A percentile compares a stretch with the other conserved stretches of the same genome.
Evolutionary conservation across 176 grass and related monocot genomes (phyloP).

Genomic region (Melocanna baccifera): DNA sequence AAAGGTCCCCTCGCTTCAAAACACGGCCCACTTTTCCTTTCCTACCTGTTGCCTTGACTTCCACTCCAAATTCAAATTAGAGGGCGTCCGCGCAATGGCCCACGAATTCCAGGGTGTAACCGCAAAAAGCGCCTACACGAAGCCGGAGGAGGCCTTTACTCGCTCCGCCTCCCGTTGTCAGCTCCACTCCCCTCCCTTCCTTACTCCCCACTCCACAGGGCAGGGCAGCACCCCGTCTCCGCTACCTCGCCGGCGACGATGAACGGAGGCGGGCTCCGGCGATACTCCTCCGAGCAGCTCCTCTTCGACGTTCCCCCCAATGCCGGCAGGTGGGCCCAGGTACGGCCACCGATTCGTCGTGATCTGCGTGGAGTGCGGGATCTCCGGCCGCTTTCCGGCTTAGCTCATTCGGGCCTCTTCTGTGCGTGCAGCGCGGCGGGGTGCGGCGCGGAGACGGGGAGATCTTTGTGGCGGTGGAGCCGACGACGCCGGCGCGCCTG

Average conservation of each 20-base stretch:
- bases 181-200: background rate
- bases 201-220: slow-evolving; percentile 15
- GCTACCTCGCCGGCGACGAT: slow-evolving; percentile 35
- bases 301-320: slow-evolving; percentile 59
- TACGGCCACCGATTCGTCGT: slow-evolving; percentile 15
- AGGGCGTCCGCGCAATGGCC: background rate
- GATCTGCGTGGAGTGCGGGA: slow-evolving; percentile 33
- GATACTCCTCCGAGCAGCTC: slow-evolving; percentile 75
- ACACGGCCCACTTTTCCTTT: background rate
- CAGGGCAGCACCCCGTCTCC: background rate
- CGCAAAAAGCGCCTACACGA: background rate
- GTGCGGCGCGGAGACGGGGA: slow-evolving; percentile 68
- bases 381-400: background rate
- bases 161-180: slow-evolving; percentile 39
- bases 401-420: slow-evolving; percentile 3
- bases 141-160: background rate
- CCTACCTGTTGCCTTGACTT: slow-evolving; percentile 23
- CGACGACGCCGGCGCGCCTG: slow-evolving; percentile 52
- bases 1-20: slow-evolving; percentile 9
- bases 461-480: slow-evolving; percentile 72
- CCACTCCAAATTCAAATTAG: slow-evolving; percentile 52
- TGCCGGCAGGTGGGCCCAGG: slow-evolving; percentile 56
- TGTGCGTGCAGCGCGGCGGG: slow-evolving; percentile 41
- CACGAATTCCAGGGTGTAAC: slow-evolving; percentile 11
- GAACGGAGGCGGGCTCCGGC: slow-evolving; percentile 49